phyloP scores from a whole-genome alignment of 2,329 filamentous ascomycete species.

The Grosmannia clavigera region DNA sequence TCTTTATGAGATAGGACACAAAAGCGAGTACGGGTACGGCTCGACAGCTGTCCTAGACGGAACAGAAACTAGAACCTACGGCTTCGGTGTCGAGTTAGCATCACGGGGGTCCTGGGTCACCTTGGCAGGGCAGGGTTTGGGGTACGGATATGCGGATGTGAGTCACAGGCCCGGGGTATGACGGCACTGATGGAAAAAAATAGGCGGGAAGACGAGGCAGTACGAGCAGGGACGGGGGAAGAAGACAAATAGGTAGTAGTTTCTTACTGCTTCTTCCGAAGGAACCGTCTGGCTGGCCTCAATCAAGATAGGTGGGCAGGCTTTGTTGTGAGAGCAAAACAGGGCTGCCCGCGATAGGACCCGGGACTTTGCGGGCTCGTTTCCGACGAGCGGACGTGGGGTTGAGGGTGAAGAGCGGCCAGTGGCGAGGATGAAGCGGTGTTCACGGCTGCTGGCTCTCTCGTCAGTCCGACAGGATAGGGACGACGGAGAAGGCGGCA shows the following conservation, averaged over 20 bases:
- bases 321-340: neutral
- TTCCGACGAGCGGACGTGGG: neutral
- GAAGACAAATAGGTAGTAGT: neutral
- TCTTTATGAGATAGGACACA: neutral
- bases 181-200: neutral
- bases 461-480: neutral
- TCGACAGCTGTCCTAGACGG: slow-evolving; percentile 8
- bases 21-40: neutral
- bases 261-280: neutral
- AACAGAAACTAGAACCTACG: slow-evolving; percentile 9
- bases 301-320: no score
- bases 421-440: neutral
- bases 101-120: neutral
- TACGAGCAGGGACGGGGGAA: neutral
- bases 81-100: neutral
- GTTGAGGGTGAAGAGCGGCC: neutral
- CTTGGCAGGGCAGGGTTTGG: neutral
- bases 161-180: slow-evolving; percentile 1
- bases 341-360: neutral
- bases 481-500: neutral
- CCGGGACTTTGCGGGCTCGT: neutral
- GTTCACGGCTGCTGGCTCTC: neutral
- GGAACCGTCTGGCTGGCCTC: neutral
- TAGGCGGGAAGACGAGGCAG: neutral
- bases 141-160: neutral